These are phyloP conservation scores for Striga asiatica DNA, from an alignment of 257 asterid genomes.

Conservation along the genomic window DNA sequence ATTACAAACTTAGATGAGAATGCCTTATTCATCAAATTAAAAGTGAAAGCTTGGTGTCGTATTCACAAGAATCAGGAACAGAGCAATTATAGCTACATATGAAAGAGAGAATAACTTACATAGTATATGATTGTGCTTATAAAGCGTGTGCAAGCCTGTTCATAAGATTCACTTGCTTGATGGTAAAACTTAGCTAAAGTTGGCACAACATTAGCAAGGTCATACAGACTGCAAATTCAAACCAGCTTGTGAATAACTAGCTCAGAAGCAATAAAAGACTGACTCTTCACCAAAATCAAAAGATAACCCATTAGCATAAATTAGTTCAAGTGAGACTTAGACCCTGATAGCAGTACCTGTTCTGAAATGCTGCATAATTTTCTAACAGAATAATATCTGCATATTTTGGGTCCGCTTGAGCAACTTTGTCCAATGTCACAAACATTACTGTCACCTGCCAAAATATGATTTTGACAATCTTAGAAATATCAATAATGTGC, in stretches of 20 bases:
- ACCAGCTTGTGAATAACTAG: slow-evolving; percentile 20
- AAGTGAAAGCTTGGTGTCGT: neutral
- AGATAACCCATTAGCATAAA: neutral
- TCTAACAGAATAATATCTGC: slow-evolving; percentile 88
- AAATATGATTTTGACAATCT: slow-evolving; percentile 22
- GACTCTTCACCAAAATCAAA: neutral
- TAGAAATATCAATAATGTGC: slow-evolving; percentile 6
- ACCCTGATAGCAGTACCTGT: slow-evolving; percentile 47
- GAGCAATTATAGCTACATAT: slow-evolving; percentile 4
- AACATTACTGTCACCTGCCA: slow-evolving; percentile 96
- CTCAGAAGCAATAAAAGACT: neutral
- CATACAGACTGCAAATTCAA: slow-evolving; percentile 74
- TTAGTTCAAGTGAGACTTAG: neutral
- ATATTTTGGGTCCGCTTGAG: slow-evolving; percentile 81
- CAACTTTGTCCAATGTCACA: slow-evolving; percentile 87
- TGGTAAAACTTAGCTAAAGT: slow-evolving; percentile 90
- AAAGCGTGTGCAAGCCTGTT: slow-evolving; percentile 91
- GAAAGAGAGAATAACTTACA: slow-evolving; percentile 44
- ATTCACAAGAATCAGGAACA: neutral
- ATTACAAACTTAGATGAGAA: neutral
- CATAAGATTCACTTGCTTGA: slow-evolving; percentile 98
- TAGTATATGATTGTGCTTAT: slow-evolving; percentile 68
- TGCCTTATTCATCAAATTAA: too few species aligned
- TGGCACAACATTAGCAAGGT: slow-evolving; percentile 94
- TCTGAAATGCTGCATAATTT: slow-evolving; percentile 97